Percentiles rank a stretch among this genome's conserved stretches.
phyloP scores from a whole-genome alignment of 257 asterid species.

The Leonotis leonurus region DNA sequence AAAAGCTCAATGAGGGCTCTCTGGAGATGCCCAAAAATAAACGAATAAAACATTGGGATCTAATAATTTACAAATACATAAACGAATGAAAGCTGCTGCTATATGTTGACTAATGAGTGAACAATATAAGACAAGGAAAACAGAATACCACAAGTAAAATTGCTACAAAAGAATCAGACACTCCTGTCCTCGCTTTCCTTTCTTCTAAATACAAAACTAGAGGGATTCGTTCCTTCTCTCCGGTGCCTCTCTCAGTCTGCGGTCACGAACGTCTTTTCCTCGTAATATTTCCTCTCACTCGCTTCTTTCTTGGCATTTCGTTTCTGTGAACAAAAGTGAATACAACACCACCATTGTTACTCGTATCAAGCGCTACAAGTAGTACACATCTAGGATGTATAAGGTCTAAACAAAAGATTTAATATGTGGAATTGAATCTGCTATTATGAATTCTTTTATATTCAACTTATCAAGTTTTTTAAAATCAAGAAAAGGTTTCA shows the following conservation, averaged over 20 bases:
- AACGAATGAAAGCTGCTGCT: too few relatives aligned
- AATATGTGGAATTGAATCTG: too few relatives aligned
- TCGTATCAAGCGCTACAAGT: too few relatives aligned
- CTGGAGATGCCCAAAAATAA: too few relatives aligned
- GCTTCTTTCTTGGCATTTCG: conserved; percentile 88
- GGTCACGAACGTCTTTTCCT: conserved; percentile 59
- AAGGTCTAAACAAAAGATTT: too few relatives aligned
- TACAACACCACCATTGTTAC: background rate
- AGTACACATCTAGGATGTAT: too few relatives aligned
- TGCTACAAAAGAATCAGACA: conserved; percentile 18
- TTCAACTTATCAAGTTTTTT: too few relatives aligned
- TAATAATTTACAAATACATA: too few relatives aligned
- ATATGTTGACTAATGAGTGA: background rate
- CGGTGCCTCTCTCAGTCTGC: conserved; percentile 66
- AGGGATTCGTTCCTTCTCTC: conserved; percentile 11
- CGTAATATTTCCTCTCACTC: conserved; percentile 77
- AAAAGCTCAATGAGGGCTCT: too few relatives aligned
- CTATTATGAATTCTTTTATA: too few relatives aligned
- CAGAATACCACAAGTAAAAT: background rate
- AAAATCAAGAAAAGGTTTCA: background rate
- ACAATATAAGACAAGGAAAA: too few relatives aligned
- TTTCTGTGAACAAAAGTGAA: conserved; percentile 49
- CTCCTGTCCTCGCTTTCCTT: conserved; percentile 12
- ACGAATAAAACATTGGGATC: too few relatives aligned
- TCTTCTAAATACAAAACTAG: conserved; percentile 27